phyloP scores from a whole-genome alignment of 345 rosid species.

The Brassica juncea region DNA sequence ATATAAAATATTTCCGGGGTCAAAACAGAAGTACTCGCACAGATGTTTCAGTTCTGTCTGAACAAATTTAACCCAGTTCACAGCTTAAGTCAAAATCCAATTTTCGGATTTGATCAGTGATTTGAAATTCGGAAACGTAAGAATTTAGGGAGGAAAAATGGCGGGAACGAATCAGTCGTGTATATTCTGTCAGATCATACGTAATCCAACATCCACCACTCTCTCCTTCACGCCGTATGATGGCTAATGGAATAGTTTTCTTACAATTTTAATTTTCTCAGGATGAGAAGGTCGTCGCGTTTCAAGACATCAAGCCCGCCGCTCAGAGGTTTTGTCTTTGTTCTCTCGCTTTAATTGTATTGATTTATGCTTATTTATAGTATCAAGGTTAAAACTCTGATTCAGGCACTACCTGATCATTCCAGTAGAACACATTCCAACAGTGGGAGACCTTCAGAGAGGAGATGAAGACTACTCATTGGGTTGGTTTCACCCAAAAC shows the following conservation, averaged over 20 bases:
- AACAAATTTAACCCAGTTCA: not conserved
- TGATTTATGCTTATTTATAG: not conserved
- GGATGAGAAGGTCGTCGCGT: conserved; percentile 84
- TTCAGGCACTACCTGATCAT: conserved; percentile 84
- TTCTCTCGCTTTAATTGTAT: not conserved
- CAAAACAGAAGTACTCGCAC: not conserved
- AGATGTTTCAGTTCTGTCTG: not conserved
- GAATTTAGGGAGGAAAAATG: conserved; percentile 44
- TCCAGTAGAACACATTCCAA: conserved; percentile 74
- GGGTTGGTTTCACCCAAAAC: conserved; percentile 41
- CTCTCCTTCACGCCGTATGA: conserved; percentile 62
- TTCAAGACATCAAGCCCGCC: conserved; percentile 80
- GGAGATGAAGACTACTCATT: conserved; percentile 70
- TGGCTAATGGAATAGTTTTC: not conserved
- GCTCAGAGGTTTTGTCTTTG: conserved; percentile 60
- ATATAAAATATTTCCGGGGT: not conserved
- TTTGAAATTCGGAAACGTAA: not conserved
- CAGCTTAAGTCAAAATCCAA: conserved; percentile 16
- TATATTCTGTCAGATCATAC: conserved; percentile 72
- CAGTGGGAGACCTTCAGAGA: conserved; percentile 64
- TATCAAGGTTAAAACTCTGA: not conserved
- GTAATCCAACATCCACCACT: conserved; percentile 45
- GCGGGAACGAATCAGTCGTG: conserved; percentile 58
- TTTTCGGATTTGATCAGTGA: not conserved
- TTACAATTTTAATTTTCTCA: conserved; percentile 30